phyloP scores from a whole-genome alignment of 2,329 filamentous ascomycete species.

The Arachnomyces sp. region DNA sequence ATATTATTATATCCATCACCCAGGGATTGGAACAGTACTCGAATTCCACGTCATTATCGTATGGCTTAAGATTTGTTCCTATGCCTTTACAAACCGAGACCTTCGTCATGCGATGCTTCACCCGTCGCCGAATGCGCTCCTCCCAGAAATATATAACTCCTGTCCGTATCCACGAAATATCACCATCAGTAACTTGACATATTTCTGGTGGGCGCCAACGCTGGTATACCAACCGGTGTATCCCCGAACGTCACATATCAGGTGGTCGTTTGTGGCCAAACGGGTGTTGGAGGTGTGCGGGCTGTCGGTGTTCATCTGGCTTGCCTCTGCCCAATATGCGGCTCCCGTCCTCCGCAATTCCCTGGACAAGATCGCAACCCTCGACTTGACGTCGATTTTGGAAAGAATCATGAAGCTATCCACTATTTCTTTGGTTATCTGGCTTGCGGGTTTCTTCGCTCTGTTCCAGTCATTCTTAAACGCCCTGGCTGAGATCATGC shows the following conservation, averaged over 20 bases:
- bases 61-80: constrained; percentile 92
- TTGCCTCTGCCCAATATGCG: constrained; percentile 88
- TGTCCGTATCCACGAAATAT: constrained; percentile 91
- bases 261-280: constrained; percentile 83
- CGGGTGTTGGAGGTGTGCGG: constrained; percentile 68
- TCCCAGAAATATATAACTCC: constrained; percentile 71
- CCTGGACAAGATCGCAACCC: constrained; percentile 70
- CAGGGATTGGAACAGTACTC: constrained; percentile 81
- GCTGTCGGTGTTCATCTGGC: constrained; percentile 86
- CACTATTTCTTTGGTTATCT: constrained; percentile 90
- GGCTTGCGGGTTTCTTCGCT: constrained; percentile 95
- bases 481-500: constrained; percentile 78
- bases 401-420: constrained; percentile 91
- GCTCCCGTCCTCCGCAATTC: constrained; percentile 84
- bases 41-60: constrained; percentile 90
- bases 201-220: constrained; percentile 98
- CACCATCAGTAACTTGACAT: constrained; percentile 75
- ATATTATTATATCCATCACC: constrained; percentile 86
- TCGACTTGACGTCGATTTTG: constrained; percentile 72
- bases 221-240: constrained; percentile 96
- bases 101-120: constrained; percentile 84
- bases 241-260: constrained; percentile 69
- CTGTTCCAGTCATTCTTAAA: constrained; percentile 91
- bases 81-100: constrained; percentile 93
- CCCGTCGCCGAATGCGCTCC: constrained; percentile 56